Evolutionary conservation across 305 asterid species (phyloP).

Genomic region (Fraxinus dipetala): DNA sequence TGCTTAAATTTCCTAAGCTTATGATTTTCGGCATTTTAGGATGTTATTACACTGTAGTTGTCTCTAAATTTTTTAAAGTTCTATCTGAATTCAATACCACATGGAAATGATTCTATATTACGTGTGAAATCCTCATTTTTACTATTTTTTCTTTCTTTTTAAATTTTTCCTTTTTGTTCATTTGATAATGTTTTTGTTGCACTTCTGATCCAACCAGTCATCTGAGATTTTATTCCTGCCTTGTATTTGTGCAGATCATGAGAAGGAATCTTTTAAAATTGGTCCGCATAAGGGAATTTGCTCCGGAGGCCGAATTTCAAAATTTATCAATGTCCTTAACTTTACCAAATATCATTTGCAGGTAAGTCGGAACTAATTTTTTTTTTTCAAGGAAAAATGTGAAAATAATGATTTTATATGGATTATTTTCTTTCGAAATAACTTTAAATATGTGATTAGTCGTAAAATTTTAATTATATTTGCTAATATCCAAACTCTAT

Average conservation of each 20-base stretch:
- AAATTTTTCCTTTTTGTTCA: neutral
- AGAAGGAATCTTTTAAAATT: slow-evolving; percentile 83
- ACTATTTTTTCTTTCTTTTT: neutral
- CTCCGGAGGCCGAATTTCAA: slow-evolving; percentile 87
- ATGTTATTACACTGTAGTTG: neutral
- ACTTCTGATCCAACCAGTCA: slow-evolving; percentile 5
- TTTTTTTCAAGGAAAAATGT: neutral
- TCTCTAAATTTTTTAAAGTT: slow-evolving; percentile 1
- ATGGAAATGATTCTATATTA: neutral
- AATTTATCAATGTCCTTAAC: slow-evolving; percentile 44
- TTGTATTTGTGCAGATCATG: slow-evolving; percentile 66
- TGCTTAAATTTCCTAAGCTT: neutral
- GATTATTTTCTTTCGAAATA: neutral
- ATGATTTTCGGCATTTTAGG: neutral
- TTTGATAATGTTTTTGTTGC: slow-evolving; percentile 7
- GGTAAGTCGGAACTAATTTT: slow-evolving; percentile 35
- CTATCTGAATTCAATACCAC: slow-evolving; percentile 1
- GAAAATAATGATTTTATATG: neutral
- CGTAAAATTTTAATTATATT: neutral
- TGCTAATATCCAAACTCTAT: slow-evolving; percentile 17
- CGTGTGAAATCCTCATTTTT: neutral
- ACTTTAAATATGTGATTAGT: neutral
- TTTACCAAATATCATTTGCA: slow-evolving; percentile 89
- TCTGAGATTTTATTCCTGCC: slow-evolving; percentile 11
- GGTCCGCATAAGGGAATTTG: slow-evolving; percentile 84